These are phyloP conservation scores for Halocafeteria seosinensis DNA, from an alignment of 108 stramenopile genomes.

Conservation along the genomic window DNA sequence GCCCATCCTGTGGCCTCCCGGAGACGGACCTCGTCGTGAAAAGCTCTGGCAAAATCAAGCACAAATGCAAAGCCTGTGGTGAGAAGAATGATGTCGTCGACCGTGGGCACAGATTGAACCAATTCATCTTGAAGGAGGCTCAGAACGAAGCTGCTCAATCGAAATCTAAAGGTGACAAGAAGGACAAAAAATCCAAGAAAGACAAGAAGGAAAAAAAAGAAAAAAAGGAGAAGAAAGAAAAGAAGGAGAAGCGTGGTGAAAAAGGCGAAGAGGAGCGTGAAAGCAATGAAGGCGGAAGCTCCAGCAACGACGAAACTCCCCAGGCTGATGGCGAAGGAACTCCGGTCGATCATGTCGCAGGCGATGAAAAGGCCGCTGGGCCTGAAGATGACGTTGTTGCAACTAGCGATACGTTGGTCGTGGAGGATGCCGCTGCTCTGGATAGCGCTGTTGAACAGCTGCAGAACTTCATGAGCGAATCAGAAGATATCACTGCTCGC, in stretches of 20 bases:
- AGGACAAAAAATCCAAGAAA: constrained; percentile 31
- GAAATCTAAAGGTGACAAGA: constrained; percentile 18
- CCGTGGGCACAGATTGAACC: constrained; percentile 75
- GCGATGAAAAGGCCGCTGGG: constrained; percentile 13
- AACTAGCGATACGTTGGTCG: constrained; percentile 1
- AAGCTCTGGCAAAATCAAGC: constrained; percentile 42
- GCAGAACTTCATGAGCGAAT: constrained; percentile 3
- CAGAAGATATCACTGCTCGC: neutral
- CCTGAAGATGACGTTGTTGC: neutral
- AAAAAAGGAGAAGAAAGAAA: constrained; percentile 18
- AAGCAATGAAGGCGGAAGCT: neutral
- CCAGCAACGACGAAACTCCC: neutral
- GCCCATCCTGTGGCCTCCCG: constrained; percentile 78
- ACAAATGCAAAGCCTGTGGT: constrained; percentile 90
- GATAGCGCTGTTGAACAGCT: constrained; percentile 5
- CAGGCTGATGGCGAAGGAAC: constrained; percentile 6
- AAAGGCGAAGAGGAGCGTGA: constrained; percentile 20
- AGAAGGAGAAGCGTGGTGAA: constrained; percentile 34
- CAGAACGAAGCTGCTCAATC: constrained; percentile 6
- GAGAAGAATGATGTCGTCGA: constrained; percentile 77
- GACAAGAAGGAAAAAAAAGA: constrained; percentile 31
- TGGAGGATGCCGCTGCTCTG: constrained; percentile 1
- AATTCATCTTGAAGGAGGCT: constrained; percentile 8
- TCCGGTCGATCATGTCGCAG: no score
- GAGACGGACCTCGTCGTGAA: constrained; percentile 88